phyloP scores from a whole-genome alignment of 2,329 filamentous ascomycete genomes.

The Amesomyces nigricolor region DNA sequence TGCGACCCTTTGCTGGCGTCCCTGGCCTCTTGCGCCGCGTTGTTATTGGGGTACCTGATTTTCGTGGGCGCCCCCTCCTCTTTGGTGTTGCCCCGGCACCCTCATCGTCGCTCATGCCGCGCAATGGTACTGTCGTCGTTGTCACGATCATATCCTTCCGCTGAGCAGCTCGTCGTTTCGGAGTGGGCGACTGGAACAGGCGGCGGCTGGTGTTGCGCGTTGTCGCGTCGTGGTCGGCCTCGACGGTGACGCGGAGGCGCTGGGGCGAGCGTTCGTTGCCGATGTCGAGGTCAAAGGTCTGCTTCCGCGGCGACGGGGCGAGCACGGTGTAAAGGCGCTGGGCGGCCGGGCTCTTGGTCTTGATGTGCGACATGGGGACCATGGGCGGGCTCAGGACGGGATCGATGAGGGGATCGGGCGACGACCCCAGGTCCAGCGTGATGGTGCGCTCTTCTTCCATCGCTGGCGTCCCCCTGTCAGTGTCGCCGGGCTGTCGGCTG shows the following conservation, averaged over 20 bases:
- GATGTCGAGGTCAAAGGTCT: conserved; percentile 52
- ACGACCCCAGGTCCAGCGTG: conserved; percentile 43
- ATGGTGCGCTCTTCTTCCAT: conserved; percentile 22
- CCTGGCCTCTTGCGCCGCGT: conserved; percentile 39
- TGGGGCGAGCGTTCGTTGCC: conserved; percentile 47
- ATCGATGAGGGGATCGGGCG: conserved; percentile 47
- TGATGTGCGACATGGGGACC: conserved; percentile 33
- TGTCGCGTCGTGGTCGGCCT: conserved; percentile 39
- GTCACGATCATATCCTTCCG: conserved; percentile 32
- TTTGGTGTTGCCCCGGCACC: conserved; percentile 36
- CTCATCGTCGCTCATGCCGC: conserved; percentile 40
- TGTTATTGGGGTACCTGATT: conserved; percentile 47
- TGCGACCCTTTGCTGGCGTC: conserved; percentile 33
- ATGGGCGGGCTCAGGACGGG: conserved; percentile 33
- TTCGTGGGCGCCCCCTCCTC: conserved; percentile 43
- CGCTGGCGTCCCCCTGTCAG: conserved; percentile 3
- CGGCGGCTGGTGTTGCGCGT: conserved; percentile 32
- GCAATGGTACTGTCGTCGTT: conserved; percentile 48
- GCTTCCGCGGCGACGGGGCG: conserved; percentile 46
- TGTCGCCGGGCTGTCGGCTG: conserved; percentile 5
- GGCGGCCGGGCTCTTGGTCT: conserved; percentile 41
- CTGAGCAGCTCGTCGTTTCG: conserved; percentile 30
- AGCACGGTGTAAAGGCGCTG: conserved; percentile 34
- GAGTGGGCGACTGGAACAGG: conserved; percentile 42
- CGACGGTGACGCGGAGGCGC: conserved; percentile 50